Percentiles rank a stretch among this genome's conserved stretches.
These are phyloP conservation scores for Allium sativum DNA, from an alignment of 106 monocot genomes.

Conservation along the genomic window DNA sequence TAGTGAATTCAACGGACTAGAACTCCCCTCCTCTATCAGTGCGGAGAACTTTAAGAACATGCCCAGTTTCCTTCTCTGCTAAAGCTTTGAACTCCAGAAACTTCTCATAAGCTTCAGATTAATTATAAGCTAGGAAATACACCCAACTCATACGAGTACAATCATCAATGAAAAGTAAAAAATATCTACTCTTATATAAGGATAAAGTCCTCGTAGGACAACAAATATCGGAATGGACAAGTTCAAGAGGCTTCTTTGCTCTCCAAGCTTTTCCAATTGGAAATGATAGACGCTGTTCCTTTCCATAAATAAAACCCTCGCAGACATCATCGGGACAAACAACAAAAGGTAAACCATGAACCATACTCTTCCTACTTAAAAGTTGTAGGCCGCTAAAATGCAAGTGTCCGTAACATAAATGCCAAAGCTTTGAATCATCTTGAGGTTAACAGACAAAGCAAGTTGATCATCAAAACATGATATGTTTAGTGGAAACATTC, in stretches of 20 bases:
- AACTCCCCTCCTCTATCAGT: constrained; percentile 15
- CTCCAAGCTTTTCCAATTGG: neutral
- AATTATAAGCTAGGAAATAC: constrained; percentile 1
- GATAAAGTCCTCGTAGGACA: neutral
- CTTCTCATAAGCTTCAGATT: constrained; percentile 7
- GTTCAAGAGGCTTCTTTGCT: neutral
- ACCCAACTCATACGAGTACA: constrained; percentile 2
- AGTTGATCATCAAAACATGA: constrained; percentile 2
- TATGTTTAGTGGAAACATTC: constrained; percentile 5
- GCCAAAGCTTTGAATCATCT: constrained; percentile 5
- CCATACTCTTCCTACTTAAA: neutral
- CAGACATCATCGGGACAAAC: neutral
- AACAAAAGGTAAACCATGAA: neutral
- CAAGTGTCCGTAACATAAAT: constrained; percentile 7
- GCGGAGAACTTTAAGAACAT: constrained; percentile 8
- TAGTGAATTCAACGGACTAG: constrained; percentile 1
- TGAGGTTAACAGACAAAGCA: neutral
- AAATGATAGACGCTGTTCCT: neutral
- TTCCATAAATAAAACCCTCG: neutral
- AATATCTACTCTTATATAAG: neutral
- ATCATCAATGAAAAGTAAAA: neutral
- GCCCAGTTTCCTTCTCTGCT: constrained; percentile 7
- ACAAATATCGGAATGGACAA: neutral
- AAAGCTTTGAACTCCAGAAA: constrained; percentile 13
- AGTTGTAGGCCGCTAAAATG: constrained; percentile 3